Evolutionary conservation across 2,329 filamentous ascomycete species (phyloP).

Genomic region (Clarireedia paspali): DNA sequence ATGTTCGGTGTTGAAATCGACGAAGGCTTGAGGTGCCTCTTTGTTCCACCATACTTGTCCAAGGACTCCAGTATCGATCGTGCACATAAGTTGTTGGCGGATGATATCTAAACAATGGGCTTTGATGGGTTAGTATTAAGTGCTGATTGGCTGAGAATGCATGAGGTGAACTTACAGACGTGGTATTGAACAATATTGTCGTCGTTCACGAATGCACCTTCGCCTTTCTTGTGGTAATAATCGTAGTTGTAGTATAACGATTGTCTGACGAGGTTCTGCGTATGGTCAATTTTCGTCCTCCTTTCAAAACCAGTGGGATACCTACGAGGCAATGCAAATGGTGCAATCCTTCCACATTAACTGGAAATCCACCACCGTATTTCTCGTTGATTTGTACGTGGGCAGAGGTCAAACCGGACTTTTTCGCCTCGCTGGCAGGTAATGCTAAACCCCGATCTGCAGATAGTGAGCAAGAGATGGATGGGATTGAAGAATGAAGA

Average conservation of each 20-base stretch:
- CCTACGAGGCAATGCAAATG: slow-evolving; percentile 40
- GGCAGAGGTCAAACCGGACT: slow-evolving; percentile 36
- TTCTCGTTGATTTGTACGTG: slow-evolving; percentile 43
- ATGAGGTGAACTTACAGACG: slow-evolving; percentile 35
- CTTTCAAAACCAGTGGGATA: too few species aligned
- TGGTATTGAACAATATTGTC: slow-evolving; percentile 42
- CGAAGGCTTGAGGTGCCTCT: slow-evolving; percentile 34
- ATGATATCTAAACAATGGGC: slow-evolving; percentile 49
- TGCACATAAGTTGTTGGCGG: slow-evolving; percentile 49
- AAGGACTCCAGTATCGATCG: slow-evolving; percentile 42
- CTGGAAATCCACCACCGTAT: slow-evolving; percentile 45
- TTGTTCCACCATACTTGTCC: slow-evolving; percentile 46
- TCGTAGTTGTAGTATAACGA: slow-evolving; percentile 44
- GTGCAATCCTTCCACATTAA: slow-evolving; percentile 40
- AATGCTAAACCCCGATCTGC: slow-evolving; percentile 32
- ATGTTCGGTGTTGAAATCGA: slow-evolving; percentile 48
- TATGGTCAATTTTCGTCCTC: background rate
- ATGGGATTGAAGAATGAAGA: background rate
- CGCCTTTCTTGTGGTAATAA: slow-evolving; percentile 38
- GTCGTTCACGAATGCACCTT: slow-evolving; percentile 42
- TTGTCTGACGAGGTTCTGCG: slow-evolving; percentile 42
- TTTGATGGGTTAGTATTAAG: slow-evolving; percentile 14
- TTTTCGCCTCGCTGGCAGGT: slow-evolving; percentile 32
- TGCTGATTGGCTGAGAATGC: background rate
- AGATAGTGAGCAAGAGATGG: background rate